These are phyloP conservation scores for Fistulina hepatica DNA, from an alignment of 1,284 basidiomycete genomes.

Conservation along the genomic window DNA sequence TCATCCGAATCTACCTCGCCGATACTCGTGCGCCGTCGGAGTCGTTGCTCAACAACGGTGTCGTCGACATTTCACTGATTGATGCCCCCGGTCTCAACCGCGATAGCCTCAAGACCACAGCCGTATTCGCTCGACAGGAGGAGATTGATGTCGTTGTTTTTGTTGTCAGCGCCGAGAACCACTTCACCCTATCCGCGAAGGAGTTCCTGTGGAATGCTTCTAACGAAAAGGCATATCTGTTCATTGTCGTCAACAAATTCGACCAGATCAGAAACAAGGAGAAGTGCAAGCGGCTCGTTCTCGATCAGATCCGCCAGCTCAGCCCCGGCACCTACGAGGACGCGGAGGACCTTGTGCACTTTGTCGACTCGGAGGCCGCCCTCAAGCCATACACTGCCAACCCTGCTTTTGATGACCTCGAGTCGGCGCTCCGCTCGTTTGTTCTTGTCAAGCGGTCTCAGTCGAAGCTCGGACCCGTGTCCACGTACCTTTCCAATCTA, in stretches of 20 bases:
- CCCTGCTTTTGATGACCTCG: conserved; percentile 77
- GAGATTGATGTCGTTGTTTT: conserved; percentile 99
- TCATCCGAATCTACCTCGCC: conserved; percentile 78
- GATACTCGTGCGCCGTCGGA: conserved; percentile 64
- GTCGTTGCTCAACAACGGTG: conserved; percentile 90
- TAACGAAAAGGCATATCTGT: conserved; percentile 96
- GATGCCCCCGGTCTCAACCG: conserved; percentile 97
- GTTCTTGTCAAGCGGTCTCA: conserved; percentile 91
- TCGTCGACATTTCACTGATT: conserved; percentile 96
- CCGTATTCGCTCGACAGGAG: conserved; percentile 91
- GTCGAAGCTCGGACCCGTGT: conserved; percentile 93
- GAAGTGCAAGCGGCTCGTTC: conserved; percentile 80
- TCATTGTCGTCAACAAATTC: conserved; percentile 98
- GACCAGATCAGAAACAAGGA: conserved; percentile 95
- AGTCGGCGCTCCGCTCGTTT: conserved; percentile 89
- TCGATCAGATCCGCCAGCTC: conserved; percentile 91
- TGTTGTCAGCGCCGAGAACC: conserved; percentile 96
- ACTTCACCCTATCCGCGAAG: conserved; percentile 93
- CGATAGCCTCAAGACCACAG: conserved; percentile 93
- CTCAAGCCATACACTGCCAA: conserved; percentile 54
- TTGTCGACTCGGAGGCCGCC: conserved; percentile 83
- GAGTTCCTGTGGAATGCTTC: conserved; percentile 92
- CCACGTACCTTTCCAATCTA: conserved; percentile 86
- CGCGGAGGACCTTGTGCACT: conserved; percentile 91
- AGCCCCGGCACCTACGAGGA: conserved; percentile 90